A percentile compares a stretch with the other conserved stretches of the same genome.
These are phyloP conservation scores for Tricholomella constricta DNA, from an alignment of 768 basidiomycete species.

Conservation along the genomic window DNA sequence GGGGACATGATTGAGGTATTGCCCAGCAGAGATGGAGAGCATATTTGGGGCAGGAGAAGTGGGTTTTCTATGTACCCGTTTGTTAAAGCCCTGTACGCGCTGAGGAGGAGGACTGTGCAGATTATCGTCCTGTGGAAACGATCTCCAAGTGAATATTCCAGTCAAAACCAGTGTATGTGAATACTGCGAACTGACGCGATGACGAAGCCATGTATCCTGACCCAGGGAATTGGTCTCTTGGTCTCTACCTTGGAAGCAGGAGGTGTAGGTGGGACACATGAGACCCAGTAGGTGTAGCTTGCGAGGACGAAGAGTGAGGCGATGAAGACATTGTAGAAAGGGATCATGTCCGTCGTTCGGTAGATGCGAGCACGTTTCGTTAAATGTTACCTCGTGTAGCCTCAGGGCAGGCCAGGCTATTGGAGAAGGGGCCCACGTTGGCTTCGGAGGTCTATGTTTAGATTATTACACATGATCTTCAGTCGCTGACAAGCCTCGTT, in stretches of 20 bases:
- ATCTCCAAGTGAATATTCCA: background rate
- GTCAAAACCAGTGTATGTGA: too few relatives aligned
- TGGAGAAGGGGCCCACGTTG: too few relatives aligned
- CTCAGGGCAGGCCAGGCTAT: too few relatives aligned
- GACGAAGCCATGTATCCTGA: slow-evolving; percentile 1
- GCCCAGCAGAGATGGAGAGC: background rate
- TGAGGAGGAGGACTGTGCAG: background rate
- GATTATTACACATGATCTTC: too few relatives aligned
- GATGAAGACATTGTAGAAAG: background rate
- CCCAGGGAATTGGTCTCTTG: slow-evolving; percentile 6
- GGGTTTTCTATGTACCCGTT: background rate
- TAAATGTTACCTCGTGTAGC: too few relatives aligned
- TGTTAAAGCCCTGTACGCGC: background rate
- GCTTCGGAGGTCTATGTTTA: too few relatives aligned
- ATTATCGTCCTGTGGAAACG: background rate
- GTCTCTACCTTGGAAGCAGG: slow-evolving; percentile 2
- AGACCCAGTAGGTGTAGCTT: slow-evolving; percentile 4
- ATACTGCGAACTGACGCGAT: background rate
- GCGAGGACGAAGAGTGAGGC: background rate
- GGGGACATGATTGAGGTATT: background rate
- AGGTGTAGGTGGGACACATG: slow-evolving; percentile 3
- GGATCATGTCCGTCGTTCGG: slow-evolving; percentile 2
- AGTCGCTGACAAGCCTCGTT: too few relatives aligned
- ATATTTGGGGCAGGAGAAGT: background rate
- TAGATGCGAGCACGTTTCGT: too few relatives aligned